Conservation (phyloP, 306 rosid species). For the Begonia peltatifolia region DNA sequence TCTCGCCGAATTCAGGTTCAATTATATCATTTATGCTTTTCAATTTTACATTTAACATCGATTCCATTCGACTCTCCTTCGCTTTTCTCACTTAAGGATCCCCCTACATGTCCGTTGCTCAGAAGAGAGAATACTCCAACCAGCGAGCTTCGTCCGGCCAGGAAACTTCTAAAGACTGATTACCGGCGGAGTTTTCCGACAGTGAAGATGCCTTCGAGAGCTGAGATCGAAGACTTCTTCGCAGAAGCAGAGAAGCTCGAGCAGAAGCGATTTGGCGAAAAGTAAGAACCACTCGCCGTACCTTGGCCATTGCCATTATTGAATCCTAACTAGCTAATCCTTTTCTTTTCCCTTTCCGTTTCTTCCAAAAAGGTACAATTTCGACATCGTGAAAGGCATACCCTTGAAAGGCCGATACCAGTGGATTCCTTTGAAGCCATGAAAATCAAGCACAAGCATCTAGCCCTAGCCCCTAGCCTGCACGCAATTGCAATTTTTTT, state of each 20-base stretch:
- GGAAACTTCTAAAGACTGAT: neutral
- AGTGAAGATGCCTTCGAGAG: neutral
- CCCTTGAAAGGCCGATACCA: conserved; percentile 2
- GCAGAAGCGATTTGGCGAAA: neutral
- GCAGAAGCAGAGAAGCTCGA: neutral
- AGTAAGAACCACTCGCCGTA: neutral
- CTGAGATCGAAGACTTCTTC: neutral
- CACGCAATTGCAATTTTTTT: neutral
- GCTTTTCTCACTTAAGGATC: neutral
- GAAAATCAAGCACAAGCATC: neutral
- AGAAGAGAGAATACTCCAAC: conserved; percentile 1
- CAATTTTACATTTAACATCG: neutral
- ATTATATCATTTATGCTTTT: neutral
- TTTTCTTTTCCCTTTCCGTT: neutral
- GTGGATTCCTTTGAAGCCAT: neutral
- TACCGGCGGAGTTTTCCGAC: neutral
- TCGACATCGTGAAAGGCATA: neutral
- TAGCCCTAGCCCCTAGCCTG: neutral
- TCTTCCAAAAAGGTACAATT: neutral
- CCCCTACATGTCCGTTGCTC: neutral
- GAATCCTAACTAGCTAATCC: too few species aligned
- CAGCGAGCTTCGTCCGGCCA: neutral
- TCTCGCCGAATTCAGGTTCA: neutral
- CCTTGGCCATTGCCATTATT: neutral
- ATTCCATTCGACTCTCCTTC: neutral